Base-by-base conservation (phyloP, 495 filamentous ascomycete species). In the Pyronema omphalodes region DNA sequence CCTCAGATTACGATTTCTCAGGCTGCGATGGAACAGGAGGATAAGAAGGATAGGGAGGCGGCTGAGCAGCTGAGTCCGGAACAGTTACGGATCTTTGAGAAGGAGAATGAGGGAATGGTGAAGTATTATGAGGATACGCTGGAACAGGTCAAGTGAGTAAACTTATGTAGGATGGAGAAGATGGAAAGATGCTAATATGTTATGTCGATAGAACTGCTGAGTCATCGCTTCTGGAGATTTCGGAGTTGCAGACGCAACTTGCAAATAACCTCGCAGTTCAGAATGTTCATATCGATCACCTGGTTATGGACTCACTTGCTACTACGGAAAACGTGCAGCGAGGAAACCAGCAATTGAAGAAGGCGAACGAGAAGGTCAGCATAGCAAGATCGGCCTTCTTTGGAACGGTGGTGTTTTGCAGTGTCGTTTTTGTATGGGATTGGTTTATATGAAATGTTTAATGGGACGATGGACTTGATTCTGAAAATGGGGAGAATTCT, bases 21-120 rank as follows among this genome's bases (percentile, higher is more conserved):
- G 34, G 57, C 63, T 57, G 43, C 9, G 45, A 15, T 57, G 18
- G 50, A 56, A 52, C 40, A 54, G 23, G 37, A 43, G 33, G 36
- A 53, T 8, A 47, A 75, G 49, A 65, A 68, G 37, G 69, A 77
- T 50, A 64, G 72, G 55, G 67, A 69, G 37, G 68, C 68, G 12
- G 76, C 75, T 17, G 74, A 81, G 55, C 68, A 75, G 34, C 69
- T 96, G 56, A 82, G 78, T 15, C 75, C 77, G 46, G 86, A 94
- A 58, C 88, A 96, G 66, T 67, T 87, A 52, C 89, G 94, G 67
- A 73, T 95, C 58, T 95, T 99, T 69, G 88, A 86, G 39, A 77
- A 84, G 67, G 88, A 95, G 67, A 96, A 99, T 66, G 80, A 86
- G 63, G 76, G 83, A 52, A 86, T 98, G 83, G 69, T 96, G 50